Conservation (phyloP, 116 monocot genomes). For the Posidonia oceanica region DNA sequence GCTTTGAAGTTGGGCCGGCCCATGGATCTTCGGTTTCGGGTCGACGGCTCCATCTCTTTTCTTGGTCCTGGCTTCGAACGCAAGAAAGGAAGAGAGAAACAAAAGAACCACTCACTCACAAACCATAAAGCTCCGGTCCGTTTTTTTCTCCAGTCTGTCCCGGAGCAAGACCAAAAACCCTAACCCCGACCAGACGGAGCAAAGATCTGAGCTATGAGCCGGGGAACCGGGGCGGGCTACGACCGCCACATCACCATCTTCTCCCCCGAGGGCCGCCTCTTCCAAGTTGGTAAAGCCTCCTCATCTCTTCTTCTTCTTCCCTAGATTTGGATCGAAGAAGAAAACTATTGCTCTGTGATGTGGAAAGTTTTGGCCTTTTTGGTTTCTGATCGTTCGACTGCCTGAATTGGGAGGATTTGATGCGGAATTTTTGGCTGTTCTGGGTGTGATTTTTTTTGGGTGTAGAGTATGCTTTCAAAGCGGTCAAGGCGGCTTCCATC, state of each 20-base stretch:
- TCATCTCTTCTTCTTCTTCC: neutral
- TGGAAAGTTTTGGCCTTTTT: neutral
- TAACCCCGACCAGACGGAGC: constrained; percentile 1
- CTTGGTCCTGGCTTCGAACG: neutral
- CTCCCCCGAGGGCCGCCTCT: constrained; percentile 98
- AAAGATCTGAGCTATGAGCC: constrained; percentile 49
- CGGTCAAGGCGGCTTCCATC: constrained; percentile 82
- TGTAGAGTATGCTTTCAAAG: constrained; percentile 99
- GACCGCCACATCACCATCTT: constrained; percentile 99
- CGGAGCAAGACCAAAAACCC: neutral
- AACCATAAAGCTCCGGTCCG: no score
- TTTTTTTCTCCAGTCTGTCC: no score
- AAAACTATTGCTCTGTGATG: no score
- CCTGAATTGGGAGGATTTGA: no score
- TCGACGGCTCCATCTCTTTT: no score
- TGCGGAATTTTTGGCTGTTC: neutral
- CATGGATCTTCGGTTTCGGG: no score
- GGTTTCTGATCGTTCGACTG: neutral
- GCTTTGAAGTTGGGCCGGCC: no score
- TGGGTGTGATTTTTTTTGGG: neutral
- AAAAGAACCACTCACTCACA: neutral
- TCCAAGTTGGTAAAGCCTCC: constrained; percentile 80
- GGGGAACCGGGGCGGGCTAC: constrained; percentile 92
- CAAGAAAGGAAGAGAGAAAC: neutral
- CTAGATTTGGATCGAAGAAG: neutral